Evolutionary conservation across 768 basidiomycete genomes (phyloP), one percentile per base, ranked within the genome.

Genomic region (Mycena capillaripes): DNA sequence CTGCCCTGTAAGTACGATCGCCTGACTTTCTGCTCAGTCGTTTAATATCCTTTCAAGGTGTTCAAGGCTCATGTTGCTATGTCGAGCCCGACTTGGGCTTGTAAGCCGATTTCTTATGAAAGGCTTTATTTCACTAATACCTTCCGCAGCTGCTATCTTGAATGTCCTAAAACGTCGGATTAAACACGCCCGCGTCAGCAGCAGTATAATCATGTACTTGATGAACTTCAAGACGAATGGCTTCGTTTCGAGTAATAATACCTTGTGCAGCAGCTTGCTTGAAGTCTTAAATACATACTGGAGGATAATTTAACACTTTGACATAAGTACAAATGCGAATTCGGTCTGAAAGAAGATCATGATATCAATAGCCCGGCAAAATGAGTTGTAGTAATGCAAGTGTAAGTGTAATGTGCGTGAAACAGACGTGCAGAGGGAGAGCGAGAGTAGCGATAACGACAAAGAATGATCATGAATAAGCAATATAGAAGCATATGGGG

Each of bases 361-460:
- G 11, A 60, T 52, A 29, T 42, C 5, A 55, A 44, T 29, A 52
- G 59, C 32, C 57, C 60, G 23, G 21, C 69, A 65, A 42, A 8
- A 42, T 66, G 66, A 56, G 63, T 67, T 50, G 66, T 52, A 72
- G 61, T 19, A 62, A 67, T 72, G 71, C 71, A 69, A 68, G 66
- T 68, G 66, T 63, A 67, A 74, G 40, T 69, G 59, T 74, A 63
- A 70, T 69, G 63, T 67, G 66, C 68, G 60, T 69, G 72, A 38
- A 66, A 55, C 50, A 60, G 70, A 69, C 48, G 64, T 70, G 75
- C 62, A 65, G 66, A 70, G 65, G 56, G 67, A 70, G 55, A 73
- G 71, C 71, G 65, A 72, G 63, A 62, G 65, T 60, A 70, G 68
- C 68, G 56, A 70, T 29, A 63, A 72, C 58, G 55, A 66, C 62